A percentile compares a stretch with the other conserved stretches of the same genome.
phyloP scores from a whole-genome alignment of 371 early-diverging fungal genomes.

The Chytridiales sp. region DNA sequence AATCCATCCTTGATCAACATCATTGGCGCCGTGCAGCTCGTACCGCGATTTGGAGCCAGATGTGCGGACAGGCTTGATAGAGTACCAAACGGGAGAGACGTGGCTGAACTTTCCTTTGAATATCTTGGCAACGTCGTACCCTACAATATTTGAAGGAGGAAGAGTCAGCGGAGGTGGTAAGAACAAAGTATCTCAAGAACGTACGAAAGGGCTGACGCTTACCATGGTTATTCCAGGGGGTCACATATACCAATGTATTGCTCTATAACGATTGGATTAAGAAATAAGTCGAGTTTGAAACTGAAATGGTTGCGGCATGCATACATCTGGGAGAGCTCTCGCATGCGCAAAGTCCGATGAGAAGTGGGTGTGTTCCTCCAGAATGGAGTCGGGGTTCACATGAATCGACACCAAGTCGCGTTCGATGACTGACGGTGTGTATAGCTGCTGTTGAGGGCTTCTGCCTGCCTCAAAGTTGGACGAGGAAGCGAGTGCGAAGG shows the following conservation, averaged over 20 bases:
- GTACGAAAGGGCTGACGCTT: neutral
- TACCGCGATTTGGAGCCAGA: neutral
- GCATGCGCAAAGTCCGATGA: neutral
- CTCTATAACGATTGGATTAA: neutral
- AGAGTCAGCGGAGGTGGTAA: neutral
- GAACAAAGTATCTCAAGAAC: too few relatives aligned
- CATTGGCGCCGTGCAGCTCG: slow-evolving; percentile 52
- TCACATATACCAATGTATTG: slow-evolving; percentile 57
- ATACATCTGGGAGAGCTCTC: slow-evolving; percentile 3
- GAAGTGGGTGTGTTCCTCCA: slow-evolving; percentile 2
- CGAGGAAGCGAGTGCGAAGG: too few relatives aligned
- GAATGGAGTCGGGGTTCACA: neutral
- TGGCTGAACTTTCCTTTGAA: slow-evolving; percentile 68
- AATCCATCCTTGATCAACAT: slow-evolving; percentile 65
- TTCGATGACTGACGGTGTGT: too few relatives aligned
- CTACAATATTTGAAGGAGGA: slow-evolving; percentile 24
- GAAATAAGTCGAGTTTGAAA: neutral
- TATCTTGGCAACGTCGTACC: slow-evolving; percentile 60
- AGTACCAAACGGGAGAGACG: slow-evolving; percentile 48
- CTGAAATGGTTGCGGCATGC: neutral
- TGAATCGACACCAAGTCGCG: slow-evolving; percentile 3
- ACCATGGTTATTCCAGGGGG: slow-evolving; percentile 70
- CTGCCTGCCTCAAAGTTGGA: too few relatives aligned
- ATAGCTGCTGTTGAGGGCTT: too few relatives aligned
- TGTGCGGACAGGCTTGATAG: slow-evolving; percentile 7